Evolutionary conservation across 768 basidiomycete species (phyloP), one percentile per base, ranked within the genome.

Genomic region (Boletus barrowsii): DNA sequence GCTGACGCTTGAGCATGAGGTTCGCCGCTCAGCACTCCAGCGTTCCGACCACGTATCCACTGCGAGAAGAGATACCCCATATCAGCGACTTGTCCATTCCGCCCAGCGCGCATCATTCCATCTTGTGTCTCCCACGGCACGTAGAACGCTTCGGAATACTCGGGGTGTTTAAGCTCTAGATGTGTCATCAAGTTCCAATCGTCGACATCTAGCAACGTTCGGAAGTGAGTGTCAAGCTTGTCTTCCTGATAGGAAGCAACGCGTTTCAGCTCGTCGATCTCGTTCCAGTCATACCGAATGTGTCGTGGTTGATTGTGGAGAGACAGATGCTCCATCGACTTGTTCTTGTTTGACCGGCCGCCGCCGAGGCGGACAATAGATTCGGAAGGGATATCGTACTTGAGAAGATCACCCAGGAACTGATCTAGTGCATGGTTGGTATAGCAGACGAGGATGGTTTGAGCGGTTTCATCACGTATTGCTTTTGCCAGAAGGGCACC

Each of bases 351-450:
- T 3, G 78, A 72, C 60, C 86, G 86, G n/a, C n/a, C n/a, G 2
- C 86, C 76, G 0, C 76, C 77, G 0, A 88, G 70, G 0, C 87
- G 78, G n/a, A 86, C 77, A 40, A 88, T 79, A 30, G 66, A 73
- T 3, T 37, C 3, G 0, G 51, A 48, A 1, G 83, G 80, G 3
- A 88, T 83, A 1, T 77, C 82, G 33, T 82, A 81, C 33, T 78
- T 72, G 15, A 87, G 64, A 6, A 88, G 75, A 49, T 83, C 80
- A 24, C 79, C 76, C 5, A 88, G 73, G 49, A 88, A 83, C 53
- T 87, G 82, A 61, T 88, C 87, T 0, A 88, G 75, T 0, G 87
- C 87, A 53, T 88, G 87, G 52, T 88, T 88, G 1, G 86, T 88
- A 53, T 80, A 87, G 60, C 85, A 87, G 30, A 88, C 81, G 8